Percentiles rank a stretch among this genome's conserved stretches.
Conservation (phyloP, 2,329 filamentous ascomycete species). For the Diaporthe caulivora region DNA sequence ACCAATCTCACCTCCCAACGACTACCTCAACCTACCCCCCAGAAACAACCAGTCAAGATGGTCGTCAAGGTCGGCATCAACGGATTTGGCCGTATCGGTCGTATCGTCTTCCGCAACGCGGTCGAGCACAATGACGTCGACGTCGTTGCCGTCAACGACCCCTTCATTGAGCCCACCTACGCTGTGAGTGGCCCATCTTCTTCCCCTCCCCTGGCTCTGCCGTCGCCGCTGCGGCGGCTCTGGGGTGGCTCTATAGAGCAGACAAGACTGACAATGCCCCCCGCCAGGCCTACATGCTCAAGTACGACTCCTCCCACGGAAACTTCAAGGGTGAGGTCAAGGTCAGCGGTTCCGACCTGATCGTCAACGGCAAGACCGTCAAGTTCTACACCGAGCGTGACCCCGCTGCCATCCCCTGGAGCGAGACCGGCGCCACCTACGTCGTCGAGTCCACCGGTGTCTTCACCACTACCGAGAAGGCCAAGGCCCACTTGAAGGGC, state of each 20-base stretch:
- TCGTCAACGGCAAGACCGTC: conserved; percentile 94
- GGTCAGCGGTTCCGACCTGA: conserved; percentile 77
- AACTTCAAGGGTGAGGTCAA: conserved; percentile 93
- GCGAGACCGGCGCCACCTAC: conserved; percentile 88
- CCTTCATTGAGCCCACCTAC: conserved; percentile 98
- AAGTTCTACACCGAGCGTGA: conserved; percentile 95
- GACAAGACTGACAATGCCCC: conserved; percentile 47
- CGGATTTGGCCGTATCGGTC: conserved; percentile 99
- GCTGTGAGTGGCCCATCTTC: conserved; percentile 76
- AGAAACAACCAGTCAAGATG: conserved; percentile 56
- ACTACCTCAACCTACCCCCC: conserved; percentile 5
- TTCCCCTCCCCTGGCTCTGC: background rate
- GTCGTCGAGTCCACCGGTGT: conserved; percentile 98
- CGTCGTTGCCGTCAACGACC: conserved; percentile 97
- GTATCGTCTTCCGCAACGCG: conserved; percentile 99
- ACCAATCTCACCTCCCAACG: conserved; percentile 17
- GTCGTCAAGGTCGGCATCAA: conserved; percentile 92
- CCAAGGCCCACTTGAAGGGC: conserved; percentile 91
- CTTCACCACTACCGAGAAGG: conserved; percentile 99
- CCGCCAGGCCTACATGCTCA: conserved; percentile 95
- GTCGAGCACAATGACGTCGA: conserved; percentile 90
- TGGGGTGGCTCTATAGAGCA: background rate
- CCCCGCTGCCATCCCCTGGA: conserved; percentile 91
- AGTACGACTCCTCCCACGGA: conserved; percentile 98
- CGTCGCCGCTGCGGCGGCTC: background rate